Conservation (phyloP, 2,329 filamentous ascomycete species). For the Aphanocladium album region DNA sequence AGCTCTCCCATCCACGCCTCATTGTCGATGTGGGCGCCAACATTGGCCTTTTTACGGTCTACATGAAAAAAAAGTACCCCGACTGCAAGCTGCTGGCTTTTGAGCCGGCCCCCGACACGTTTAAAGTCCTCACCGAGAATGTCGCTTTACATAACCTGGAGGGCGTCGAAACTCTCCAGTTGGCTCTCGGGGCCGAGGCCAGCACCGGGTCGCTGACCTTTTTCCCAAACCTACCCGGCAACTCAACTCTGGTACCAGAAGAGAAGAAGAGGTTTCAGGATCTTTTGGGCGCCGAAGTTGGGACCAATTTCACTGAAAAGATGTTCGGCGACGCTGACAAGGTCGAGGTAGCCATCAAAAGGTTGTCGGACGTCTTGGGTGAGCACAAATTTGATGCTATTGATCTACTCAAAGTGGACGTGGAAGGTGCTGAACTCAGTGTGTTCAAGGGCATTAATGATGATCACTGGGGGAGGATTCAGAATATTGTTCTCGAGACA, state of each 20-base stretch:
- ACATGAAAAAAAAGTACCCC: slow-evolving; percentile 22
- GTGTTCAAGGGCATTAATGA: slow-evolving; percentile 21
- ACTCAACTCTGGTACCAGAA: slow-evolving; percentile 19
- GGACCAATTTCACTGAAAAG: slow-evolving; percentile 11
- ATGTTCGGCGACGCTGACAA: slow-evolving; percentile 6
- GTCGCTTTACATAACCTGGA: slow-evolving; percentile 15
- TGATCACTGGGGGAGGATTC: slow-evolving; percentile 19
- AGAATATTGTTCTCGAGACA: slow-evolving; percentile 20
- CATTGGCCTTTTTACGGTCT: slow-evolving; percentile 23
- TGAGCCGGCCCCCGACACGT: slow-evolving; percentile 21
- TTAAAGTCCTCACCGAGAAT: slow-evolving; percentile 16
- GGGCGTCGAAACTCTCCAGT: slow-evolving; percentile 13
- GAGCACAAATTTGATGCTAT: slow-evolving; percentile 15
- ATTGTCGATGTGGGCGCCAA: slow-evolving; percentile 24
- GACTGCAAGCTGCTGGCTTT: slow-evolving; percentile 21
- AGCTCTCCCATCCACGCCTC: slow-evolving; percentile 15
- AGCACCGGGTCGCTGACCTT: slow-evolving; percentile 15
- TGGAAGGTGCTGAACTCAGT: slow-evolving; percentile 22
- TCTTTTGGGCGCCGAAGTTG: slow-evolving; percentile 1
- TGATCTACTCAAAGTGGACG: slow-evolving; percentile 25
- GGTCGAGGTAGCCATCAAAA: slow-evolving; percentile 14
- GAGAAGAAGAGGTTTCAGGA: slow-evolving; percentile 14
- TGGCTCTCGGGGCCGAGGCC: slow-evolving; percentile 13
- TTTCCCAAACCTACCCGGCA: slow-evolving; percentile 19
- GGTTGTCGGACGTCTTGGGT: slow-evolving; percentile 18